A percentile compares a stretch with the other conserved stretches of the same genome.
Conservation (phyloP, 306 rosid species). For the Gleditsia sinensis region DNA sequence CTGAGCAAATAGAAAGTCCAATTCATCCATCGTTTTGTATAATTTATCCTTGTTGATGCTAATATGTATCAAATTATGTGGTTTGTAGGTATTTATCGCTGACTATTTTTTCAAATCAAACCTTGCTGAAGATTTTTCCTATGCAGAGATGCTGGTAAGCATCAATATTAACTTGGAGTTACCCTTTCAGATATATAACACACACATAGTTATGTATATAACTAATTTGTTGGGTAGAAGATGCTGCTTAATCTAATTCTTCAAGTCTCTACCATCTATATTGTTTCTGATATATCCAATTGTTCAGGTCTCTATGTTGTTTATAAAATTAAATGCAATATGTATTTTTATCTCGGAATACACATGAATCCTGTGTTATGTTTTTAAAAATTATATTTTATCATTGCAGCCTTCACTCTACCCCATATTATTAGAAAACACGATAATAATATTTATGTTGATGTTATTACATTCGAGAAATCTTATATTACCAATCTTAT, state of each 20-base stretch:
- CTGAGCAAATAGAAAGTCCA: conserved; percentile 15
- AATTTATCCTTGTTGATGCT: conserved; percentile 12
- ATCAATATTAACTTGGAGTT: not conserved
- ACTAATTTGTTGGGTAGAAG: conserved; percentile 13
- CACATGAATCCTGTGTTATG: conserved; percentile 4
- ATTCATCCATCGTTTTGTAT: conserved; percentile 3
- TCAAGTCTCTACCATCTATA: not conserved
- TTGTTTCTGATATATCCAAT: conserved; percentile 2
- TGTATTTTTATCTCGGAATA: not conserved
- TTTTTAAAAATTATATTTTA: not conserved
- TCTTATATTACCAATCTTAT: conserved; percentile 26
- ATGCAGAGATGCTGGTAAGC: conserved; percentile 77
- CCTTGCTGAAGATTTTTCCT: conserved; percentile 73
- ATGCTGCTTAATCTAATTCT: conserved; percentile 9
- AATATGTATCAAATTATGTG: conserved; percentile 32
- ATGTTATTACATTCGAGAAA: conserved; percentile 21
- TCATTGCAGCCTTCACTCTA: conserved; percentile 8
- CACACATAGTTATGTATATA: not conserved
- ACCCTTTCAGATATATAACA: not conserved
- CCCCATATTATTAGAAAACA: not conserved
- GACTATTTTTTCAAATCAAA: conserved; percentile 89
- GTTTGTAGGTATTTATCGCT: conserved; percentile 67
- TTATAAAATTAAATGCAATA: not conserved
- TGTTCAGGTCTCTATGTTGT: conserved; percentile 7
- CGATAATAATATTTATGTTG: not conserved